Percentiles rank a stretch among this genome's conserved stretches.
These are phyloP conservation scores for Penicillium expansum DNA, from an alignment of 2,329 filamentous ascomycete genomes.

Conservation along the genomic window DNA sequence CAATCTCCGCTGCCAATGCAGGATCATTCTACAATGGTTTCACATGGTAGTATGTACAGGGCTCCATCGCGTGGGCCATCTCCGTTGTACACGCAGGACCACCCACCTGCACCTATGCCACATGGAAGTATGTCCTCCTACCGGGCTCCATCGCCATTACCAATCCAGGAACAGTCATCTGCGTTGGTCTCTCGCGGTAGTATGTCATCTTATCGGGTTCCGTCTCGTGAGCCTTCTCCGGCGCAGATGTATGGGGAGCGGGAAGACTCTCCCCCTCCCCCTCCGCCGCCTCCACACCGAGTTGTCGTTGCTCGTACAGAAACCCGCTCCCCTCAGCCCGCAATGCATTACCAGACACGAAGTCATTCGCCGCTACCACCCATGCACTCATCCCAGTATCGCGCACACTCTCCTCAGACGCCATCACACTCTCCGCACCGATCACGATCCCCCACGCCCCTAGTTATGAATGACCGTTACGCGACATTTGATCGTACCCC, in stretches of 20 bases:
- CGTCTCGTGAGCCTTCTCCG: constrained; percentile 27
- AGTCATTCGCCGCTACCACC: constrained; percentile 16
- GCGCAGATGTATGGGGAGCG: constrained; percentile 44
- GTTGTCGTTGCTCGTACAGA: constrained; percentile 49
- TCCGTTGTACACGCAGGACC: constrained; percentile 37
- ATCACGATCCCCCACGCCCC: constrained; percentile 32
- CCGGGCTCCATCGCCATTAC: constrained; percentile 2
- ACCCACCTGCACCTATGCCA: neutral
- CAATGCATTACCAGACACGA: constrained; percentile 14
- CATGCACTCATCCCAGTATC: constrained; percentile 9
- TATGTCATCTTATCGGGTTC: neutral
- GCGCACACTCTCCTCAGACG: constrained; percentile 16
- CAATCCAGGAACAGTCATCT: neutral
- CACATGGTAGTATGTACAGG: constrained; percentile 6
- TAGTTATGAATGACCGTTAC: constrained; percentile 44
- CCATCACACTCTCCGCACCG: constrained; percentile 13
- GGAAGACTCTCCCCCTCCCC: constrained; percentile 75
- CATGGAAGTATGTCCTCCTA: constrained; percentile 5
- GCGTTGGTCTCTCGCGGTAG: constrained; percentile 7
- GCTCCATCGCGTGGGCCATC: constrained; percentile 24
- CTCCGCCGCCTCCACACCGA: constrained; percentile 76
- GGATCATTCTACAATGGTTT: neutral
- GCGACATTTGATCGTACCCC: constrained; percentile 43
- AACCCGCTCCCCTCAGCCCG: constrained; percentile 16
- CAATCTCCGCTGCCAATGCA: constrained; percentile 4